Percentiles rank a stretch among this genome's conserved stretches.
These are phyloP conservation scores for Colletotrichum higginsianum DNA, from an alignment of 2,329 filamentous ascomycete genomes.

Conservation along the genomic window DNA sequence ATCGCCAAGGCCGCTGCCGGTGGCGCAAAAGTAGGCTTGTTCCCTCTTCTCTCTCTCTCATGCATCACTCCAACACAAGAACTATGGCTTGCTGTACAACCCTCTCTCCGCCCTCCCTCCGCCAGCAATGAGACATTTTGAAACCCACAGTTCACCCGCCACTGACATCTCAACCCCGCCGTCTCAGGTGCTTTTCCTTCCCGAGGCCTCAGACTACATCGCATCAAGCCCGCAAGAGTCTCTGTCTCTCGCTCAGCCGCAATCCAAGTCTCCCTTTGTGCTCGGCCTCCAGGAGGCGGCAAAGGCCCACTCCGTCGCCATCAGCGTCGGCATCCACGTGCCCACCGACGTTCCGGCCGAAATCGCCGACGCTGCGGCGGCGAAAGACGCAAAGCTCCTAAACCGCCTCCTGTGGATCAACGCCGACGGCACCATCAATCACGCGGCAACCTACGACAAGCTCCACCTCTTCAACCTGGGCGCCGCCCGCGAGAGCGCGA, in stretches of 20 bases:
- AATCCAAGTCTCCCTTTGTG: slow-evolving; percentile 80
- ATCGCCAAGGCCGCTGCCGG: slow-evolving; percentile 80
- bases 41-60: background rate
- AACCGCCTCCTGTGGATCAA: slow-evolving; percentile 70
- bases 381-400: slow-evolving; percentile 56
- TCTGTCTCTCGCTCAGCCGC: slow-evolving; percentile 78
- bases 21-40: slow-evolving; percentile 78
- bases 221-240: slow-evolving; percentile 77
- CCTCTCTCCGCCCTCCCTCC: background rate
- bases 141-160: background rate
- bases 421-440: slow-evolving; percentile 58
- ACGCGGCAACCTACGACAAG: slow-evolving; percentile 80
- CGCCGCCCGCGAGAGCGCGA: slow-evolving; percentile 64
- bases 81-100: background rate
- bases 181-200: slow-evolving; percentile 83
- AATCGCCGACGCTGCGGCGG: slow-evolving; percentile 31
- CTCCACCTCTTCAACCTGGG: slow-evolving; percentile 88
- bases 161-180: slow-evolving; percentile 7
- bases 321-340: slow-evolving; percentile 92
- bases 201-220: slow-evolving; percentile 94
- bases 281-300: slow-evolving; percentile 80
- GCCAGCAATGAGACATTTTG: background rate
- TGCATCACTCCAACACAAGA: background rate
- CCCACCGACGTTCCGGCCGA: slow-evolving; percentile 61
- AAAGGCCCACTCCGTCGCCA: slow-evolving; percentile 72